A percentile compares a stretch with the other conserved stretches of the same genome.
phyloP scores from a whole-genome alignment of 1,284 basidiomycete species.

The Sporisorium sorghi region DNA sequence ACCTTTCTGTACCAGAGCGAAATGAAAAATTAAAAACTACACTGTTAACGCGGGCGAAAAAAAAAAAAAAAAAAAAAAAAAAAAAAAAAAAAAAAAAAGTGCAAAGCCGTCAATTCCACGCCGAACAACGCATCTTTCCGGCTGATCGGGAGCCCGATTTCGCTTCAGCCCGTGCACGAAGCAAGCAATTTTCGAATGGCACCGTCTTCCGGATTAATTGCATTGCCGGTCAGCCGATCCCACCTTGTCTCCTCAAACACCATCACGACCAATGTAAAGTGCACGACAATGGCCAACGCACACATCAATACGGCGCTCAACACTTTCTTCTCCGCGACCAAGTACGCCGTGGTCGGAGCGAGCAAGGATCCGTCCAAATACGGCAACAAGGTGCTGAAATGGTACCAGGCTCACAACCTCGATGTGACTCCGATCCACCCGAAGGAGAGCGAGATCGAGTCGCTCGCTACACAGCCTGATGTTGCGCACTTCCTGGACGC shows the following conservation, averaged over 20 bases:
- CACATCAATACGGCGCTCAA: conserved; percentile 43
- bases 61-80: no score
- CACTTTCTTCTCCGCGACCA: conserved; percentile 55
- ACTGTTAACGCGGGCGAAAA: no score
- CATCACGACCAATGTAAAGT: background rate
- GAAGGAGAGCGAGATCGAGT: conserved; percentile 56
- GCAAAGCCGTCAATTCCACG: no score
- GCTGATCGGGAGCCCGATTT: conserved; percentile 27
- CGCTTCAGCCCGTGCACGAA: conserved; percentile 10
- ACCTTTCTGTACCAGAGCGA: no score
- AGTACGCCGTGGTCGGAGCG: conserved; percentile 63
- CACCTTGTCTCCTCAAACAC: background rate
- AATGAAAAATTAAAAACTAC: no score
- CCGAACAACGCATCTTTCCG: background rate
- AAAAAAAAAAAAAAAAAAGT: no score
- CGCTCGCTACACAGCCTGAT: conserved; percentile 28
- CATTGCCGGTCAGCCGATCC: conserved; percentile 13
- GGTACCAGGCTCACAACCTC: conserved; percentile 59
- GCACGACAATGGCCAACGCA: conserved; percentile 27
- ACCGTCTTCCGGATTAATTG: conserved; percentile 8
- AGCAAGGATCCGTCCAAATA: conserved; percentile 62
- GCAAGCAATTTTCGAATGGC: conserved; percentile 10
- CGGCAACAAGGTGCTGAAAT: conserved; percentile 66
- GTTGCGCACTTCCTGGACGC: conserved; percentile 27
- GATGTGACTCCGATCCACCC: conserved; percentile 63